Evolutionary conservation across 2,329 filamentous ascomycete genomes (phyloP), one percentile per base, ranked within the genome.

Genomic region (Epichloe sylvatica): DNA sequence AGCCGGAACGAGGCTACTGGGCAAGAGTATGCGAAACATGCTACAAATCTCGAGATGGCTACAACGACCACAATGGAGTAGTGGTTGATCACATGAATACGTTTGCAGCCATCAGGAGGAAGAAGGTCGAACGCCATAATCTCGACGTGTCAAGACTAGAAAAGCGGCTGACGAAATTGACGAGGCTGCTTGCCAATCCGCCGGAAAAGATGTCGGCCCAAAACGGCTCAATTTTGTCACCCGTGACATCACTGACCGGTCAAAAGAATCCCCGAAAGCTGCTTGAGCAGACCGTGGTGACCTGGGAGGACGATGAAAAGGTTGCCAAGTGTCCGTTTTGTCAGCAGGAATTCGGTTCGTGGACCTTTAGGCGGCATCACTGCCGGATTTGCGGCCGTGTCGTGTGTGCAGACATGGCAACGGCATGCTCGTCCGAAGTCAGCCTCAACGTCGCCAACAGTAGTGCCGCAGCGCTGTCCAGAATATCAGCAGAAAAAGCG

Each of bases 21-120:
- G 94, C 87, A 58, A 73, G 92, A 47, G 91, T 97, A 2, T 98
- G 92, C 63, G 92, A 98, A 70, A 97, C 92, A n/a, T 98, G 92
- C 68, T 98, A 92, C 70, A 97, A 96, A 70, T 95, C 89, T 47
- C 79, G 92, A 59, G 87, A 90, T 25, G 92, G 92, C 3, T 98
- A 98, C 67, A 95, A 94, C 62, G 90, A 98, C 60, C 84, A 91
- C 58, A 78, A 77, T 49, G 86, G 89, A 1, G 65, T 83, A 2
- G 71, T 81, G 51, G 73, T 81, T 52, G 83, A 94, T 58, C 84
- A 89, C 58, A 89, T 80, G 3, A 69, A 71, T n/a, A 70, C 71
- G 3, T 96, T 98, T 58, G 68, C 74, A 12, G 74, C 75, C 3
- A 75, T 84, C n/a, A 74, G 92, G 51, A 78, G 83, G 58, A 85